phyloP scores from a whole-genome alignment of 805 yeast genomes.

The Candida vartiovaarae region DNA sequence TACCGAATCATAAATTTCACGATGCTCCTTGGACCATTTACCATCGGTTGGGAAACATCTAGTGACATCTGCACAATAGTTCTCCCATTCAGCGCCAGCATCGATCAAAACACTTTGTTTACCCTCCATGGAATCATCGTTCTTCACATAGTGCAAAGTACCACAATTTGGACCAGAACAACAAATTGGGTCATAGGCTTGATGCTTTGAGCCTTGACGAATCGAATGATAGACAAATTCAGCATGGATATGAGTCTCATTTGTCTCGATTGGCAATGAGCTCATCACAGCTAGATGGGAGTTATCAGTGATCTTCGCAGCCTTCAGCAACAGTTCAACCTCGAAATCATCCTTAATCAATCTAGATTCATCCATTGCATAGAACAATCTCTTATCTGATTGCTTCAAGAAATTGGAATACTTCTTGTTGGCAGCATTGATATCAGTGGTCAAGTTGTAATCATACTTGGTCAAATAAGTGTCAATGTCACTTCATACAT shows the following conservation, averaged over 20 bases:
- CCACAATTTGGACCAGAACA: constrained; percentile 91
- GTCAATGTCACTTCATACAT: constrained; percentile 49
- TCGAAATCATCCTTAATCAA: constrained; percentile 80
- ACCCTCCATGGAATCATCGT: constrained; percentile 55
- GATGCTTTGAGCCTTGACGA: constrained; percentile 86
- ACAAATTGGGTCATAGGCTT: constrained; percentile 92
- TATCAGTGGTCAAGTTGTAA: constrained; percentile 46
- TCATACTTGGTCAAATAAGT: constrained; percentile 22
- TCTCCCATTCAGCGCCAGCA: constrained; percentile 97
- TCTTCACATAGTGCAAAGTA: constrained; percentile 82
- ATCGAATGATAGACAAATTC: constrained; percentile 90
- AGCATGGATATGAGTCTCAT: constrained; percentile 91
- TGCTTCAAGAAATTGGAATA: constrained; percentile 33
- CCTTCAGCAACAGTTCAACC: constrained; percentile 66
- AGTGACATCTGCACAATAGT: constrained; percentile 91
- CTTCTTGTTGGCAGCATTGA: constrained; percentile 34
- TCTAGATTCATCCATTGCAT: constrained; percentile 84
- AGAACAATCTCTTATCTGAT: constrained; percentile 43
- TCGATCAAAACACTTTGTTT: constrained; percentile 74
- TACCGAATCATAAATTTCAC: constrained; percentile 74
- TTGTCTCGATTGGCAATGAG: constrained; percentile 78
- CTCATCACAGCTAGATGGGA: constrained; percentile 91
- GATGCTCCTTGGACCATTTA: constrained; percentile 81
- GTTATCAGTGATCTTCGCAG: constrained; percentile 78
- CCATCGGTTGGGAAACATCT: constrained; percentile 92